Conservation (phyloP, 129 eudicot species). For the Calendula officinalis region DNA sequence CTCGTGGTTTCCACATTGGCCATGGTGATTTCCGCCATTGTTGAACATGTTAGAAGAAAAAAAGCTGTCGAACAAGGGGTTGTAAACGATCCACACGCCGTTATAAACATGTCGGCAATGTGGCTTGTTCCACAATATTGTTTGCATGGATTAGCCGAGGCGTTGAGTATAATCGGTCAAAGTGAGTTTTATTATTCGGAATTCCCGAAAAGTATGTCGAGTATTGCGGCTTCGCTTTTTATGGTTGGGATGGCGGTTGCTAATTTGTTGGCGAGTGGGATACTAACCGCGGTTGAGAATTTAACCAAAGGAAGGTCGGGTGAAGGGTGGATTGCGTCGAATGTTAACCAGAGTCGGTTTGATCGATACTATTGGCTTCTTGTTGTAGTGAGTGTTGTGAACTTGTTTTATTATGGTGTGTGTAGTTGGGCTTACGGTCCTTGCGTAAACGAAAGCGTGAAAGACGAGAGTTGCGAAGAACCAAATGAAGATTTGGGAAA, state of each 20-base stretch:
- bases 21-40: conserved; percentile 34
- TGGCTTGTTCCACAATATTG: conserved; percentile 34
- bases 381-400: conserved; percentile 30
- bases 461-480: not conserved
- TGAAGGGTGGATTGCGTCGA: conserved; percentile 37
- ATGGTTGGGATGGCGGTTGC: conserved; percentile 35
- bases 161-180: conserved; percentile 34
- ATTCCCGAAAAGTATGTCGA: conserved; percentile 35
- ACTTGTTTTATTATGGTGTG: conserved; percentile 30
- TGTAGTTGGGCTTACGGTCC: conserved; percentile 43
- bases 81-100: conserved; percentile 7
- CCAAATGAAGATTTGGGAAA: too few species aligned
- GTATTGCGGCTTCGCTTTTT: conserved; percentile 32
- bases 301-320: conserved; percentile 23
- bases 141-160: conserved; percentile 39
- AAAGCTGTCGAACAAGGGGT: conserved; percentile 26
- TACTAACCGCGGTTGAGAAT: conserved; percentile 28
- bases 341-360: conserved; percentile 35
- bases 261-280: conserved; percentile 35
- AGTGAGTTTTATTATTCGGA: conserved; percentile 35
- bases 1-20: conserved; percentile 33
- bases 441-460: conserved; percentile 6
- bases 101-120: conserved; percentile 38
- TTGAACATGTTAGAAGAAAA: conserved; percentile 30
- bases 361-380: conserved; percentile 40